Evolutionary conservation across 2,329 filamentous ascomycete genomes (phyloP).

Genomic region (Trichoderma sp.): DNA sequence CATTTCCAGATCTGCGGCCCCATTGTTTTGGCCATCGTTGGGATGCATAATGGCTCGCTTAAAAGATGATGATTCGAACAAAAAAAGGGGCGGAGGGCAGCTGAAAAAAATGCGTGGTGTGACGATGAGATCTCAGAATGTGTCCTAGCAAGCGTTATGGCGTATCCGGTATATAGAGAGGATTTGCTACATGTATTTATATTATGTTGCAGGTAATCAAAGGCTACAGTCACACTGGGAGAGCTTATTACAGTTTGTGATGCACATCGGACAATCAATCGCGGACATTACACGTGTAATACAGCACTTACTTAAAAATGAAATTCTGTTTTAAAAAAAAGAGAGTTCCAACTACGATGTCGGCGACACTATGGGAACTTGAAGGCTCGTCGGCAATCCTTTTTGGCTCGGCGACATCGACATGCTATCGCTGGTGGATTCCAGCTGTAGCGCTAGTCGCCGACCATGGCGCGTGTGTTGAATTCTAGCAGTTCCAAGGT

Average conservation of each 20-base stretch:
- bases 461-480: not conserved
- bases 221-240: not conserved
- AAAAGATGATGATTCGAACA: not conserved
- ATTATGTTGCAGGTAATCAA: not conserved
- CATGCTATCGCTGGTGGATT: not conserved
- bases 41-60: not conserved
- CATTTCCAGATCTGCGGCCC: not conserved
- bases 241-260: not conserved
- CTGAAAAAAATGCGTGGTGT: not conserved
- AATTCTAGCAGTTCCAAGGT: not conserved
- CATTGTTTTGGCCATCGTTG: not conserved
- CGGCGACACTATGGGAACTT: not conserved
- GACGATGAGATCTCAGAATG: not conserved
- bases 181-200: not conserved
- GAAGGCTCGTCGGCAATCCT: not conserved
- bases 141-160: not conserved
- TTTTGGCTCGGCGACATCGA: not conserved
- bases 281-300: not conserved
- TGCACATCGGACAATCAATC: not conserved
- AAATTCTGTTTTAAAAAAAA: not conserved
- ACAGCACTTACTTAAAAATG: no score
- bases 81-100: not conserved
- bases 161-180: not conserved
- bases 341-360: not conserved
- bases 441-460: not conserved